Evolutionary conservation across 345 rosid genomes (phyloP), one percentile per base, ranked within the genome.

Genomic region (Sonneratia alba): DNA sequence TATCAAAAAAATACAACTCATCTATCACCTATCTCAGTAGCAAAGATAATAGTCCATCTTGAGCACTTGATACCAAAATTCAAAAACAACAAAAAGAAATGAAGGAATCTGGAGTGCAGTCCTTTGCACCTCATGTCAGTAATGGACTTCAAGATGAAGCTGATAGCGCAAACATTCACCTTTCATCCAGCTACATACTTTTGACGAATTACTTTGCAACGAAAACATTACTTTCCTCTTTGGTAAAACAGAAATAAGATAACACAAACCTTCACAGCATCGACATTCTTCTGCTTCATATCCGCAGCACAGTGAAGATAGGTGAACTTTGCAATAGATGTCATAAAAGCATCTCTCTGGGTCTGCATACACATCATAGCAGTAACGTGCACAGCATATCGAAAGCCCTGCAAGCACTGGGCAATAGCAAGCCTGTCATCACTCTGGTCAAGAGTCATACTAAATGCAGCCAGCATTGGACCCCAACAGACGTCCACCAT

Each of bases 401-500:
- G 84, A 72, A 91, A 94, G 70, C 97, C 98, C 83, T 83, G 87
- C 77, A 94, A 79, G 86, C 97, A 94, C 74, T 88, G 96, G 80
- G 87, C 83, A 71, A 95, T 86, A 78, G 97, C 97, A 77, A 89
- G 92, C 76, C 85, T 87, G 77, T 94, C 98, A 83, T 91, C 95
- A 82, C 89, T 89, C 84, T 94, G 97, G 80, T 84, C 98, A 38
- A 94, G 93, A 67, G 97, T 94, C 76, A 94, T 79, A 76, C 97
- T 94, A 78, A 94, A 91, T 73, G 98, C 92, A 66, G 98, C 98
- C 79, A 94, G 85, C 95, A 89, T 88, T 63, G 97, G 97, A 73
- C 93, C 98, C 97, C 98, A 94, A 80, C 95, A 91, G 79, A 86
- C 97, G 83, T 94, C 98, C 79, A 89, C 88, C 96, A 94, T 94